Evolutionary conservation across 352 stramenopile genomes (phyloP).

Genomic region (Phytophthora idaei): DNA sequence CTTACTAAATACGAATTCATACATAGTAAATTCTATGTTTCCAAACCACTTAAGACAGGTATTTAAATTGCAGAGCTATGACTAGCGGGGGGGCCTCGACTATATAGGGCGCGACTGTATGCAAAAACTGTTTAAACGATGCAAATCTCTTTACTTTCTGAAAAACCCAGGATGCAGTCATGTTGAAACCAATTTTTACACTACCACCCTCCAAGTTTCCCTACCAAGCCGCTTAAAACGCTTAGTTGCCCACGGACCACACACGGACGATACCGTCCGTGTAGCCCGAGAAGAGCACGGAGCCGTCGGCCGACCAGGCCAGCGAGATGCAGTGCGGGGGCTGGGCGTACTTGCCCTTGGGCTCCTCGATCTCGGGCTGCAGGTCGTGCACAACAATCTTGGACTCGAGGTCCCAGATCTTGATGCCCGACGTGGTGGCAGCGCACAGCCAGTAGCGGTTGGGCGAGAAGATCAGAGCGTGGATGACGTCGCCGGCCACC

Average conservation of each 20-base stretch:
- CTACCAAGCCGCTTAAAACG: slow-evolving; percentile 4
- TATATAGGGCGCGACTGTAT: too few relatives aligned
- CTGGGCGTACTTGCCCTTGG: slow-evolving; percentile 94
- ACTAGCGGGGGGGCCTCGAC: too few relatives aligned
- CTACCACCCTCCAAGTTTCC: slow-evolving; percentile 21
- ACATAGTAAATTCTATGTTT: too few relatives aligned
- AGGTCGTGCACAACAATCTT: slow-evolving; percentile 99
- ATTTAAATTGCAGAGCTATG: too few relatives aligned
- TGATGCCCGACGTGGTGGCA: slow-evolving; percentile 98
- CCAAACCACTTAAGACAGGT: too few relatives aligned
- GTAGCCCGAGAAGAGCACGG: slow-evolving; percentile 99
- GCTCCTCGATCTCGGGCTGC: slow-evolving; percentile 90
- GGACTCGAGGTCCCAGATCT: slow-evolving; percentile 99
- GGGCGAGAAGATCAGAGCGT: slow-evolving; percentile 98
- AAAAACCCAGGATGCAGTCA: slow-evolving; percentile 34
- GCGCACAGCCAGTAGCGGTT: slow-evolving; percentile 99
- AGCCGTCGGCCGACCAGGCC: slow-evolving; percentile 98
- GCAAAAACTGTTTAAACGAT: too few relatives aligned
- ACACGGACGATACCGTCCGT: slow-evolving; percentile 98
- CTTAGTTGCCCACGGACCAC: slow-evolving; percentile 91
- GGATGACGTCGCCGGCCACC: slow-evolving; percentile 97
- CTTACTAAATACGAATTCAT: too few relatives aligned
- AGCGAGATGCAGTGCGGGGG: slow-evolving; percentile 97
- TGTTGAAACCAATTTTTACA: slow-evolving; percentile 34
- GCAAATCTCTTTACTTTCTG: neutral